Conservation (phyloP, 108 stramenopile genomes). For the Skeletonema tropicum region DNA sequence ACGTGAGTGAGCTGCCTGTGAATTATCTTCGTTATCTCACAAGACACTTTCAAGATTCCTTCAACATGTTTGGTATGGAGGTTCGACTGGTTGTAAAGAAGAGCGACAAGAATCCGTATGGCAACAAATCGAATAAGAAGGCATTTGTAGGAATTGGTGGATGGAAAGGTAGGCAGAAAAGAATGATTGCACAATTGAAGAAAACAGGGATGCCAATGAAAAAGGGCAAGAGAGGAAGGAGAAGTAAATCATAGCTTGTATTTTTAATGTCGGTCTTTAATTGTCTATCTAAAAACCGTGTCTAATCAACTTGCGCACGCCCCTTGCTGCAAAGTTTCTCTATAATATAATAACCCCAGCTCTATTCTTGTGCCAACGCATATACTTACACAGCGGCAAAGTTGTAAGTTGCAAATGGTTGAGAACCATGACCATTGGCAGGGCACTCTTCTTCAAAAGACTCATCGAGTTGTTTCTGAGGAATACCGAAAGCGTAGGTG, state of each 20-base stretch:
- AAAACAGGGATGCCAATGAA: constrained; percentile 35
- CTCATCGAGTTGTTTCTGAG: constrained; percentile 16
- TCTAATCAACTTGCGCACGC: neutral
- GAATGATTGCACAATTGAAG: constrained; percentile 53
- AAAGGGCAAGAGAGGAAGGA: constrained; percentile 26
- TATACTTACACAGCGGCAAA: constrained; percentile 10
- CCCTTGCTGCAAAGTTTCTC: neutral
- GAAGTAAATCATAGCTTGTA: neutral
- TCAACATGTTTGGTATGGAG: constrained; percentile 83
- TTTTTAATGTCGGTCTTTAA: neutral
- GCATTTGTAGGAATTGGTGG: constrained; percentile 71
- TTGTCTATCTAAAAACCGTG: neutral
- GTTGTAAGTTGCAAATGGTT: constrained; percentile 30
- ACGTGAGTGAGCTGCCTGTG: constrained; percentile 64
- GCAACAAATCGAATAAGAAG: constrained; percentile 42
- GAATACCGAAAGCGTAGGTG: constrained; percentile 61
- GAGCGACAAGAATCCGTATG: constrained; percentile 76
- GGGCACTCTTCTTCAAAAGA: constrained; percentile 23
- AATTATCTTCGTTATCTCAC: constrained; percentile 80
- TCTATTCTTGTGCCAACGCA: neutral
- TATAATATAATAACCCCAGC: neutral
- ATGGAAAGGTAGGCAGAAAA: constrained; percentile 60
- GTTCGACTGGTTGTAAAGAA: constrained; percentile 80
- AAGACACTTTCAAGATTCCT: constrained; percentile 84
- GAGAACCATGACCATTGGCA: constrained; percentile 10